These are phyloP conservation scores for Cladophialophora yegresii DNA, from an alignment of 2,329 filamentous ascomycete species.

Conservation along the genomic window DNA sequence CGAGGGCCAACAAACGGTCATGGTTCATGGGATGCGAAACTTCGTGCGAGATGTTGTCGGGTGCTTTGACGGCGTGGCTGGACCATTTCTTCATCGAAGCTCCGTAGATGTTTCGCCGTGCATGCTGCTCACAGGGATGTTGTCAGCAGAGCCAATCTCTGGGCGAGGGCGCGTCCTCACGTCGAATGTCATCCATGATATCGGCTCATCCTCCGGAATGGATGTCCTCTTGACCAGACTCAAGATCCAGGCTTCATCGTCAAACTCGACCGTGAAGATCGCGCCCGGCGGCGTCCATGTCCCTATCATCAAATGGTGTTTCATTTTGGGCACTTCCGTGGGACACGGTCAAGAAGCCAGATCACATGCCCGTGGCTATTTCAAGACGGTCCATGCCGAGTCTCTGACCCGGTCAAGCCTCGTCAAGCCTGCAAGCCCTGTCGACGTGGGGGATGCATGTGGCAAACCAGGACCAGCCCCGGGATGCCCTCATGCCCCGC, in stretches of 20 bases:
- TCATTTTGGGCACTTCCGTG: conserved; percentile 9
- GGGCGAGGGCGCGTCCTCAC: conserved; percentile 52
- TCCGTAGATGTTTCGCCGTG: conserved; percentile 81
- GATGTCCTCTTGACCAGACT: conserved; percentile 76
- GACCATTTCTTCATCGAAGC: conserved; percentile 94
- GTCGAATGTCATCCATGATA: conserved; percentile 92
- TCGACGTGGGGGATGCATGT: neutral
- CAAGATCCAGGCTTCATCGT: conserved; percentile 75
- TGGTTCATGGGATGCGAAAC: conserved; percentile 73
- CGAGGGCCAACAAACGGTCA: conserved; percentile 57
- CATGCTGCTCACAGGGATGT: conserved; percentile 58
- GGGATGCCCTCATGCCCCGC: neutral
- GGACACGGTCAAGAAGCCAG: neutral
- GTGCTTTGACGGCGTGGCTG: conserved; percentile 73
- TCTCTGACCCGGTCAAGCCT: neutral
- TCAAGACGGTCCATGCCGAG: neutral
- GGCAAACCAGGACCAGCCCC: neutral
- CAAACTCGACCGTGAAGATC: conserved; percentile 86
- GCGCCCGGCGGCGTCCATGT: conserved; percentile 89
- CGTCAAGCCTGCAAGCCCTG: no score
- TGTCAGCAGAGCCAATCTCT: neutral
- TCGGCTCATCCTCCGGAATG: conserved; percentile 80
- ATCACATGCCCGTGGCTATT: neutral
- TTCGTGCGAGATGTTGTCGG: conserved; percentile 74
- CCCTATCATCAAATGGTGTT: conserved; percentile 84